Evolutionary conservation across 2,329 filamentous ascomycete species (phyloP).

Genomic region (Cladophialophora exuberans): DNA sequence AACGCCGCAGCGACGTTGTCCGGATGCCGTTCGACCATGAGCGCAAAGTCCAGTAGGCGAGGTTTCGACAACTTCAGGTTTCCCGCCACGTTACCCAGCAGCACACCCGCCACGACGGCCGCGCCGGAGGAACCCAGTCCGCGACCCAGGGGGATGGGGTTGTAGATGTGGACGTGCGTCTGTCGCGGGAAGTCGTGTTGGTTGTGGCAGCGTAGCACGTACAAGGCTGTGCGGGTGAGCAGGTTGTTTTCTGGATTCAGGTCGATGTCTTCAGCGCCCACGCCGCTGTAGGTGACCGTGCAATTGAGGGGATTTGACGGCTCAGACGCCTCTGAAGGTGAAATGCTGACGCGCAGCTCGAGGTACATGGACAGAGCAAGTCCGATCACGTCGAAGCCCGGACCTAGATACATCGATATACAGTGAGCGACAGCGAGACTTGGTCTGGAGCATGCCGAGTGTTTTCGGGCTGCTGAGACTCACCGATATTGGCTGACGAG

Average conservation of each 20-base stretch:
- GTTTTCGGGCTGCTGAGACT: constrained; percentile 10
- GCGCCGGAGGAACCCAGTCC: constrained; percentile 95
- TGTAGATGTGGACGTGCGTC: constrained; percentile 92
- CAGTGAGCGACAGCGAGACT: no score
- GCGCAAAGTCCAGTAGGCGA: constrained; percentile 88
- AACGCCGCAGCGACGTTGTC: constrained; percentile 95
- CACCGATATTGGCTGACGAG: constrained; percentile 93
- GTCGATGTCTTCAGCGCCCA: constrained; percentile 73
- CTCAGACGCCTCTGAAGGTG: constrained; percentile 38
- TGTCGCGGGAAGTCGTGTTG: constrained; percentile 80
- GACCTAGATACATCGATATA: constrained; percentile 54
- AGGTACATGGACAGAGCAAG: constrained; percentile 93
- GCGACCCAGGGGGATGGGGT: constrained; percentile 89
- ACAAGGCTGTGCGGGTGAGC: constrained; percentile 90
- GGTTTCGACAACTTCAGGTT: constrained; percentile 67
- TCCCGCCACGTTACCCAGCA: constrained; percentile 87
- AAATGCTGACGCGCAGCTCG: constrained; percentile 80
- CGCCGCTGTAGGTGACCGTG: constrained; percentile 85
- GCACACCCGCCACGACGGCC: constrained; percentile 93
- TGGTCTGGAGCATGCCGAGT: neutral
- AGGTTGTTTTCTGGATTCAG: constrained; percentile 86
- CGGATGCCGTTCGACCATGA: constrained; percentile 90
- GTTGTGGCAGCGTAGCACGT: constrained; percentile 90
- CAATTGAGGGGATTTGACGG: constrained; percentile 65
- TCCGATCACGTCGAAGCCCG: constrained; percentile 95